Conservation (phyloP, 768 basidiomycete species). For the Hortiboletus flavorubellus region DNA sequence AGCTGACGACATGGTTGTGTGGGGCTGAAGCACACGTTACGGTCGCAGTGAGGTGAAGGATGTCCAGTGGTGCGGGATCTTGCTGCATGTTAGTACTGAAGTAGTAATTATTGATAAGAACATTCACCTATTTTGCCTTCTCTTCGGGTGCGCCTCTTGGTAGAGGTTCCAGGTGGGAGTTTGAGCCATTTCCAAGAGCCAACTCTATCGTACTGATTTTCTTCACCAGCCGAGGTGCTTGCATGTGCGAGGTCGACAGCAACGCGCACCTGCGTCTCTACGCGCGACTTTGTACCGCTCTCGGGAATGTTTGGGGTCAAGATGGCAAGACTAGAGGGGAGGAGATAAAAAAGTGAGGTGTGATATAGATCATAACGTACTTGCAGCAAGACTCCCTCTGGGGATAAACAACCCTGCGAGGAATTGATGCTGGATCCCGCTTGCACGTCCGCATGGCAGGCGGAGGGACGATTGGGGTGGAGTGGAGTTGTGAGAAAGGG, state of each 20-base stretch:
- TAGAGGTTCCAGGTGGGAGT: conserved; percentile 76
- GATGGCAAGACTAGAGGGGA: conserved; percentile 61
- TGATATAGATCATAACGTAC: conserved; percentile 39
- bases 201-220: conserved; percentile 68
- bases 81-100: conserved; percentile 20
- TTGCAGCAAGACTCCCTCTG: conserved; percentile 74
- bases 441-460: conserved; percentile 59
- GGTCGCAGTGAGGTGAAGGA: conserved; percentile 65
- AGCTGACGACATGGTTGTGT: conserved; percentile 71
- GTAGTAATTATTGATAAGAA: conserved; percentile 3
- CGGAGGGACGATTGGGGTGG: conserved; percentile 66
- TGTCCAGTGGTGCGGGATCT: conserved; percentile 70
- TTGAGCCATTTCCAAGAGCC: conserved; percentile 91
- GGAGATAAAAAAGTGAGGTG: conserved; percentile 13
- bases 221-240: conserved; percentile 55
- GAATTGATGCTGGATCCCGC: conserved; percentile 44
- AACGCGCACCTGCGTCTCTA: conserved; percentile 93
- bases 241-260: conserved; percentile 74
- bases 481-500: conserved; percentile 38
- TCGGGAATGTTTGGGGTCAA: conserved; percentile 82
- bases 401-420: conserved; percentile 64
- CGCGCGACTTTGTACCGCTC: conserved; percentile 82
- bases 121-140: conserved; percentile 73
- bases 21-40: conserved; percentile 83
- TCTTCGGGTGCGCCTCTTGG: conserved; percentile 81